phyloP scores from a whole-genome alignment of 345 rosid genomes.

The Salix brachista region DNA sequence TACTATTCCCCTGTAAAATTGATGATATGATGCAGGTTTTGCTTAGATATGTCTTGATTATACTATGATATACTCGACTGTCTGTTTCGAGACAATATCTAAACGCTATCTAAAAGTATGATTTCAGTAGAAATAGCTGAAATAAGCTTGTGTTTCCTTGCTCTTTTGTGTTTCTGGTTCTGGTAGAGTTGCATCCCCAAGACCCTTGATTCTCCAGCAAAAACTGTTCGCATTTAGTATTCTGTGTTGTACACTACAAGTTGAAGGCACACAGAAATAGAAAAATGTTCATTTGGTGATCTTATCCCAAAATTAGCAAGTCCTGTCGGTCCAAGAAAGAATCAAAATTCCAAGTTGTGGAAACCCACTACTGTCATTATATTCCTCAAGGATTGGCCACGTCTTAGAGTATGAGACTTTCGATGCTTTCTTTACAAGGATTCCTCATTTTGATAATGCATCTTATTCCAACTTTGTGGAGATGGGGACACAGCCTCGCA shows the following conservation, averaged over 20 bases:
- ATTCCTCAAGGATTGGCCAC: background rate
- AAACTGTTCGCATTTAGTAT: background rate
- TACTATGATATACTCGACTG: background rate
- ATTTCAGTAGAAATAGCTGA: background rate
- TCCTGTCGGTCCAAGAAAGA: background rate
- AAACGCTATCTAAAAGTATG: too few species aligned
- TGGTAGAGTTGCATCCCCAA: background rate
- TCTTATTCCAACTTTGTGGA: background rate
- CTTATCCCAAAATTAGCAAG: background rate
- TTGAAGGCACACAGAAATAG: background rate
- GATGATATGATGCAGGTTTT: background rate
- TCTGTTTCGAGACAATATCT: too few species aligned
- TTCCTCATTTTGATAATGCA: background rate
- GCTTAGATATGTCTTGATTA: background rate
- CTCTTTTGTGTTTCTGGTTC: background rate
- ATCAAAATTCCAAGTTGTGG: background rate
- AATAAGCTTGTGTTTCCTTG: background rate
- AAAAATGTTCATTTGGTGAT: background rate
- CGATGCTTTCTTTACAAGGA: background rate
- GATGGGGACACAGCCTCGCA: background rate
- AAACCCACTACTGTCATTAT: background rate
- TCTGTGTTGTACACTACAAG: background rate
- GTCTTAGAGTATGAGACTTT: background rate
- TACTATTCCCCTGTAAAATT: background rate
- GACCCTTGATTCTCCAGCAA: background rate